Percentiles rank a stretch among this genome's conserved stretches.
phyloP scores from a whole-genome alignment of 176 grass and related monocot species.

The Carex cristatella region DNA sequence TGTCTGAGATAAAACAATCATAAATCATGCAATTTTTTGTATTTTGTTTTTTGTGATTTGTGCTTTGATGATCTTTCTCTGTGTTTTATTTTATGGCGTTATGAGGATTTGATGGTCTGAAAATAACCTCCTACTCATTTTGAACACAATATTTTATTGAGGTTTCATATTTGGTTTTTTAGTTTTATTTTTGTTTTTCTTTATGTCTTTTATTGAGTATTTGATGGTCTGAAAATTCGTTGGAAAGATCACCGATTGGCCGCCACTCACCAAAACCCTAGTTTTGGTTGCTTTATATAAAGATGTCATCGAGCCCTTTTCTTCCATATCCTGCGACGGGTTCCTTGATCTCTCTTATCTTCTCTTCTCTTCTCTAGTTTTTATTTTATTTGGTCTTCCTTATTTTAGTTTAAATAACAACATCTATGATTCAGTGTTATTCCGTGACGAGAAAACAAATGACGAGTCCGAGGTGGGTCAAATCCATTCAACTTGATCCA shows the following conservation, averaged over 20 bases:
- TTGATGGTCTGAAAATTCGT: too few relatives aligned
- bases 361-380: conserved; percentile 1
- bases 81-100: background rate
- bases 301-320: background rate
- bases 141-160: background rate
- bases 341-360: too few relatives aligned
- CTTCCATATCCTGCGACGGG: background rate
- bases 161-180: background rate
- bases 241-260: background rate
- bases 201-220: too few relatives aligned
- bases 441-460: conserved; percentile 27
- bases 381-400: background rate
- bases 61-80: background rate
- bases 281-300: conserved; percentile 13
- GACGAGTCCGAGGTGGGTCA: conserved; percentile 25
- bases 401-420: background rate
- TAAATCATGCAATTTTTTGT: too few relatives aligned
- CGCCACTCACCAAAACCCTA: conserved; percentile 17
- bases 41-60: too few relatives aligned
- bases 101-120: conserved; percentile 25
- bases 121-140: conserved; percentile 27
- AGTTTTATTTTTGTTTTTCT: too few relatives aligned
- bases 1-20: too few relatives aligned
- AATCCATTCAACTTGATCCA: conserved; percentile 26
- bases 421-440: background rate